Percentiles rank a stretch among this genome's conserved stretches.
These are phyloP conservation scores for Xylaria curta DNA, from an alignment of 495 filamentous ascomycete species.

Conservation along the genomic window DNA sequence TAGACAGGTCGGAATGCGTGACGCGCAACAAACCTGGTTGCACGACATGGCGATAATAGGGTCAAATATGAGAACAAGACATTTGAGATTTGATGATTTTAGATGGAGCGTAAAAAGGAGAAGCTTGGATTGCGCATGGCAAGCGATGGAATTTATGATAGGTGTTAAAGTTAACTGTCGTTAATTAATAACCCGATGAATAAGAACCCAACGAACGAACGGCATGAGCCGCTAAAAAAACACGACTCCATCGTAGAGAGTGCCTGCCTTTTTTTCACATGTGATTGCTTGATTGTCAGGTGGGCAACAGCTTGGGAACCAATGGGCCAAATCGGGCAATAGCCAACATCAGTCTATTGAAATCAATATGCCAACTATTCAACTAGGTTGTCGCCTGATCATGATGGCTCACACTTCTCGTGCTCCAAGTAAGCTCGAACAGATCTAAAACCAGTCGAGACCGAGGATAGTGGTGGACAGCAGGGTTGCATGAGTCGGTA, in stretches of 20 bases:
- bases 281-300: slow-evolving; percentile 6
- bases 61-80: neutral
- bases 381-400: neutral
- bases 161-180: neutral
- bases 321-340: too few species aligned
- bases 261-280: neutral
- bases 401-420: neutral
- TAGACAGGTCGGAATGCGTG: neutral
- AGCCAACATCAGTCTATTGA: neutral
- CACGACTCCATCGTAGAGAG: neutral
- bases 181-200: neutral
- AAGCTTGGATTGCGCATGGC: neutral
- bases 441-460: neutral
- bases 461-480: neutral
- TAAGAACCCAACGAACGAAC: neutral
- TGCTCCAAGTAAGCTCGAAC: neutral
- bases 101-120: neutral
- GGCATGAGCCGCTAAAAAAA: neutral
- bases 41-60: neutral
- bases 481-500: neutral
- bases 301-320: neutral
- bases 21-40: neutral
- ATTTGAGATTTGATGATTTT: neutral
- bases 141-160: neutral
- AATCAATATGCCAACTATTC: neutral